A percentile compares a stretch with the other conserved stretches of the same genome.
Evolutionary conservation across 129 eudicot genomes (phyloP).

Genomic region (Chrysanthemum seticuspe): DNA sequence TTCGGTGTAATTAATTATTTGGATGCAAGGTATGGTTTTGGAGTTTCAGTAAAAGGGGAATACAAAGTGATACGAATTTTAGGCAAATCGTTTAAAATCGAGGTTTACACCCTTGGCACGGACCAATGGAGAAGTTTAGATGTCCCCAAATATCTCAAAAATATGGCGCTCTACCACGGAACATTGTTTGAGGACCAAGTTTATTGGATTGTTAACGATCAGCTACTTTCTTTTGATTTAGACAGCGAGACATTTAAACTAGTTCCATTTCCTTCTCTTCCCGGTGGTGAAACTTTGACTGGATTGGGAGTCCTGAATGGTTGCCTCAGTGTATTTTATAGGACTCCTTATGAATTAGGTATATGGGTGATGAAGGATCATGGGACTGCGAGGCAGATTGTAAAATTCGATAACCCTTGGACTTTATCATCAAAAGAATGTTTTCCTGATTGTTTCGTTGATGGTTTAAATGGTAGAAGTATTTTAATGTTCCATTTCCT

Average conservation of each 20-base stretch:
- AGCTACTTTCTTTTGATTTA: not conserved
- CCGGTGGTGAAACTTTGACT: not conserved
- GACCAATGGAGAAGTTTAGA: not conserved
- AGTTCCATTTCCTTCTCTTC: not conserved
- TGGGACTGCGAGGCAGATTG: too few relatives aligned
- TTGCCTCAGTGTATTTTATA: not conserved
- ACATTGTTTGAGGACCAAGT: not conserved
- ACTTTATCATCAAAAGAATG: too few relatives aligned
- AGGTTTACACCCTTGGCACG: constrained; percentile 8
- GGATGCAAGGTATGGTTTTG: not conserved
- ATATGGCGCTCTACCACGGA: not conserved
- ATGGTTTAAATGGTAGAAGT: not conserved
- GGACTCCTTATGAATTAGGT: not conserved
- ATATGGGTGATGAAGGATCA: constrained; percentile 3
- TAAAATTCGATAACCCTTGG: too few relatives aligned
- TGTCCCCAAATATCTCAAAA: not conserved
- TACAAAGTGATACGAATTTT: constrained; percentile 6
- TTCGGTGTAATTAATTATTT: not conserved
- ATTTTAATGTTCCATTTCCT: not conserved
- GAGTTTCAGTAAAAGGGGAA: not conserved
- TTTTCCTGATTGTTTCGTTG: not conserved
- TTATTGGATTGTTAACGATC: not conserved
- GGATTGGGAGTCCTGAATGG: not conserved
- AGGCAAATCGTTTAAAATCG: not conserved
- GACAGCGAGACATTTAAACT: not conserved